Evolutionary conservation across 176 grass and related monocot species (phyloP), one percentile per base, ranked within the genome.

Genomic region (Zea luxurians): DNA sequence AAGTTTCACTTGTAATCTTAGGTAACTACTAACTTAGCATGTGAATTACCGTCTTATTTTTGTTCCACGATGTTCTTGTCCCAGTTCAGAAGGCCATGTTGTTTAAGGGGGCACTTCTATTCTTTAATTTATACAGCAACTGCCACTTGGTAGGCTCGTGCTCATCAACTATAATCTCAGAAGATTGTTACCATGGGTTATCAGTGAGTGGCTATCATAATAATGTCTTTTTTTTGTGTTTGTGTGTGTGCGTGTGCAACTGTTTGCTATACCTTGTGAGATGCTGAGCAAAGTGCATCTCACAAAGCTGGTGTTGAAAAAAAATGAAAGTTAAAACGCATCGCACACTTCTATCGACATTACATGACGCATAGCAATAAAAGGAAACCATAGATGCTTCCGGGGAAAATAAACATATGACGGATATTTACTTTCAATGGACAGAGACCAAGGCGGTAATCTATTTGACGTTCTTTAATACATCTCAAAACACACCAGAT

Each of bases 381-480:
- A 4, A 34, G 6, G 2, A 61, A 41, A 17, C n/a, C 0, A 50
- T 36, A 37, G 7, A 16, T 8, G 37, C 45, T 76, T 80, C 10
- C 0, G 21, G 5, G 6, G 45, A 12, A 42, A 58, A 34, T 60
- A 40, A 70, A 17, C 58, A 74, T 41, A 61, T 13, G 8, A 44
- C 66, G 8, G 35, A 85, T 89, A 89, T 89, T 82, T 89, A 85
- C 82, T 81, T 76, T 50, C 64, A 71, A 60, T n/a, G 77, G 66
- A 84, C 64, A 84, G 65, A 89, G 82, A 85, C 71, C 60, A 85
- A 67, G 59, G 64, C 42, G 73, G 73, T 73, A 71, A 89, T 81
- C 87, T 89, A 77, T 44, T 81, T 80, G 70, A 69, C 18, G 70
- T 82, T 89, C 83, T 72, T 46, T 58, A 77, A 66, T 77, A 81